Evolutionary conservation across 2,329 filamentous ascomycete species (phyloP), one percentile per base, ranked within the genome.

Genomic region (Calycina marina): DNA sequence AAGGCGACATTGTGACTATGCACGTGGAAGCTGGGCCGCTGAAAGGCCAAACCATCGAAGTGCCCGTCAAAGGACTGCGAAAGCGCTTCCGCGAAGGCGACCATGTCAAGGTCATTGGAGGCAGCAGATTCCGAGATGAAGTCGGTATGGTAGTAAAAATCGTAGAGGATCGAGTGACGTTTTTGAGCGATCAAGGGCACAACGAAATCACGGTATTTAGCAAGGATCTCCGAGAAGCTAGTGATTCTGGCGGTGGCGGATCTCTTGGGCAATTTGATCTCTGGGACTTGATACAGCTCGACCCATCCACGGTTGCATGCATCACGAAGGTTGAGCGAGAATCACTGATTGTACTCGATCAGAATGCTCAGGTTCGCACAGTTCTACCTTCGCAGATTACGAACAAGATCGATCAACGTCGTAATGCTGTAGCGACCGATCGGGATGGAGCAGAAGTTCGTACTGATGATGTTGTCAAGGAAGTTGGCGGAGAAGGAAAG

Each of bases 101-200:
- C 50, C 90, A 98, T 52, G 90, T 98, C 62, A 96, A 96, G 62
- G 90, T 98, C 45, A 93, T 94, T 52, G 88, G 90, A 34, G 88
- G 86, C 24, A 93, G 86, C 60, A 80, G 84, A 47, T 96, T 86
- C 55, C 75, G 82, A 34, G 90, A 94, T 47, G 90, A 98, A 58
- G 80, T 96, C 27, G 90, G 90, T 56, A 93, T 94, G 72, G 86
- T 98, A 31, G 85, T 96, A 43, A 83, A 84, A 54, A 90, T 94
- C 44, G 78, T 74, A 30, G 84, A 93, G 38, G 90, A 98, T 53
- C 77, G 82, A 24, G 85, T 98, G 36, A 96, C 90, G 1, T 64
- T 98, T 42, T 63, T 98, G 43, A 93, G 83, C 29, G 90, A 98
- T 58, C 84, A 90, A 54, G 90, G 74, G 39, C 88, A 90, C 56